These are phyloP conservation scores for Candida manassasensis DNA, from an alignment of 805 yeast genomes.

Conservation along the genomic window DNA sequence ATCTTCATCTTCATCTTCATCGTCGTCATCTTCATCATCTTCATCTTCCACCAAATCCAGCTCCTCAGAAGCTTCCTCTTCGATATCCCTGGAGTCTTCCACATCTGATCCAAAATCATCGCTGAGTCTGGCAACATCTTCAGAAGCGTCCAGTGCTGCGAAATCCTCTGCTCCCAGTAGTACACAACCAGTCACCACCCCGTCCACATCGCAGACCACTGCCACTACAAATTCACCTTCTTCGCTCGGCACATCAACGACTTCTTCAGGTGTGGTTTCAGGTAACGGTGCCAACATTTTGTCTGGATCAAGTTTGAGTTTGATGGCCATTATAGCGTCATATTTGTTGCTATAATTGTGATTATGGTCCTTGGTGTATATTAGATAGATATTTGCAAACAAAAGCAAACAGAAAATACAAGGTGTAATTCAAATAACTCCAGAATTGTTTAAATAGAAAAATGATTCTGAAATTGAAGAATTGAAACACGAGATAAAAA, in stretches of 20 bases:
- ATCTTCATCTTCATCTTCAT: slow-evolving; percentile 5
- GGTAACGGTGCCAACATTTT: background rate
- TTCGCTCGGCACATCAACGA: slow-evolving; percentile 1
- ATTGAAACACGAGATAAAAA: too few relatives aligned
- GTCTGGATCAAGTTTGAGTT: background rate
- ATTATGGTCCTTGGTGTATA: too few relatives aligned
- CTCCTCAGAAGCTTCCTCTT: background rate
- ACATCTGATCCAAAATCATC: slow-evolving; percentile 1
- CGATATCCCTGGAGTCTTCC: background rate
- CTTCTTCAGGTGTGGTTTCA: slow-evolving; percentile 1
- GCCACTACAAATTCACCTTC: slow-evolving; percentile 2
- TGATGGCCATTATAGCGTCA: background rate
- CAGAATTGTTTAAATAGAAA: too few relatives aligned
- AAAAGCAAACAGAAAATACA: too few relatives aligned
- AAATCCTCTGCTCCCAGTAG: too few relatives aligned
- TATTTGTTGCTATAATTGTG: background rate
- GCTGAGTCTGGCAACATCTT: too few relatives aligned
- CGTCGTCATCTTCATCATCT: slow-evolving; percentile 6
- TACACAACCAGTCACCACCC: too few relatives aligned
- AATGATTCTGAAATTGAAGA: too few relatives aligned
- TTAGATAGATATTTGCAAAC: too few relatives aligned
- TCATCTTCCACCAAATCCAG: slow-evolving; percentile 10
- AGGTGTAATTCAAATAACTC: too few relatives aligned
- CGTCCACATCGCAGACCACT: too few relatives aligned
- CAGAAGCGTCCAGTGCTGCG: too few relatives aligned